These are phyloP conservation scores for Cryptococcus wingfieldii DNA, from an alignment of 1,284 basidiomycete genomes.

Conservation along the genomic window DNA sequence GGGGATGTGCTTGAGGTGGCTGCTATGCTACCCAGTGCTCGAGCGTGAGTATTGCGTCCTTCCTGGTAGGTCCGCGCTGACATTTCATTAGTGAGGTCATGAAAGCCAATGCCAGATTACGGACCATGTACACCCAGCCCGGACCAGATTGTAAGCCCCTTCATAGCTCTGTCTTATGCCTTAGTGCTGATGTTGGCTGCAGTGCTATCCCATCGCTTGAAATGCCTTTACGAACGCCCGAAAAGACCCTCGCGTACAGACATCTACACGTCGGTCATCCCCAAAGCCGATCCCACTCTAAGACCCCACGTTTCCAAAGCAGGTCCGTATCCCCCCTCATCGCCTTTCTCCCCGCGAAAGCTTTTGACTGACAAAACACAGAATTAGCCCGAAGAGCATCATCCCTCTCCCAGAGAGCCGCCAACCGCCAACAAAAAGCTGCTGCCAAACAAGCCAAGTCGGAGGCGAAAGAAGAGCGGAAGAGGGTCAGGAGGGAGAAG, in stretches of 20 bases:
- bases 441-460: not conserved
- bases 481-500: not conserved
- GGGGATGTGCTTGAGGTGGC: constrained; percentile 8
- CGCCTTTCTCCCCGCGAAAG: not conserved
- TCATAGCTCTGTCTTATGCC: not conserved
- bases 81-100: constrained; percentile 3
- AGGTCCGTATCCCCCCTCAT: constrained; percentile 4
- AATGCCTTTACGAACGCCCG: not conserved
- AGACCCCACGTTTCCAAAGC: constrained; percentile 14
- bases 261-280: constrained; percentile 11
- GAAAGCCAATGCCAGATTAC: constrained; percentile 8
- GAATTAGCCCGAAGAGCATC: constrained; percentile 10
- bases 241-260: not conserved
- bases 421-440: not conserved
- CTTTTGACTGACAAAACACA: not conserved
- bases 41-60: constrained; percentile 1
- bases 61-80: not conserved
- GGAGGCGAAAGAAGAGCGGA: not conserved
- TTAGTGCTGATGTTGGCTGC: not conserved
- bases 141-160: constrained; percentile 10
- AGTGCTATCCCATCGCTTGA: constrained; percentile 12
- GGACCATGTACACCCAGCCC: constrained; percentile 9
- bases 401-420: constrained; percentile 1
- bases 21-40: not conserved
- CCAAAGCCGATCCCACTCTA: constrained; percentile 2